Percentiles rank a stretch among this genome's conserved stretches.
These are phyloP conservation scores for Jaenimonas drosophilae DNA, from an alignment of 208 protist species.

Conservation along the genomic window DNA sequence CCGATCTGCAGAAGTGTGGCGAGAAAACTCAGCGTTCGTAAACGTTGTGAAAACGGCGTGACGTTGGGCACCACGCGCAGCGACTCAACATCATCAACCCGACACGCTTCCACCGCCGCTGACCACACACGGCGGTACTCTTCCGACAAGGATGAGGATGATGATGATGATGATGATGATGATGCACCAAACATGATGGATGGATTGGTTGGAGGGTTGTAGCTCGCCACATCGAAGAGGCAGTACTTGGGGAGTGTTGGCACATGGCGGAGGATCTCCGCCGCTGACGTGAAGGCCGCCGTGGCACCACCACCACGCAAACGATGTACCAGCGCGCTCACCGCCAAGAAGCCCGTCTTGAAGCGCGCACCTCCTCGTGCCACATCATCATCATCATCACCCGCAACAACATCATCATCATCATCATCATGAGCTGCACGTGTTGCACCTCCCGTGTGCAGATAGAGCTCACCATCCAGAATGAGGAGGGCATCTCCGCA, in stretches of 20 bases:
- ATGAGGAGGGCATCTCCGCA: slow-evolving; percentile 52
- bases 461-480: slow-evolving; percentile 82
- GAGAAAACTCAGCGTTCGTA: slow-evolving; percentile 72
- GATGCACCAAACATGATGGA: too few relatives aligned
- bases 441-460: too few relatives aligned
- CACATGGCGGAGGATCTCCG: slow-evolving; percentile 59
- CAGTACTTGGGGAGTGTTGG: slow-evolving; percentile 48
- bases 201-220: slow-evolving; percentile 20
- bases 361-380: slow-evolving; percentile 3
- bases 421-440: too few relatives aligned
- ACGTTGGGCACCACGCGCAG: slow-evolving; percentile 66
- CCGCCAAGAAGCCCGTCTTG: slow-evolving; percentile 68
- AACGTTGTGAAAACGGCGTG: slow-evolving; percentile 72
- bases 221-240: slow-evolving; percentile 76
- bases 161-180: too few relatives aligned
- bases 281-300: slow-evolving; percentile 20
- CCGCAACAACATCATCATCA: too few relatives aligned
- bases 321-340: slow-evolving; percentile 61
- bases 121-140: not conserved
- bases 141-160: too few relatives aligned
- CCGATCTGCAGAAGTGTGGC: slow-evolving; percentile 32
- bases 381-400: too few relatives aligned
- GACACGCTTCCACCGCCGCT: slow-evolving; percentile 1
- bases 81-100: slow-evolving; percentile 35
- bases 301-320: slow-evolving; percentile 28